Base-by-base conservation (phyloP, 345 rosid genomes). In the Combretum micranthum region DNA sequence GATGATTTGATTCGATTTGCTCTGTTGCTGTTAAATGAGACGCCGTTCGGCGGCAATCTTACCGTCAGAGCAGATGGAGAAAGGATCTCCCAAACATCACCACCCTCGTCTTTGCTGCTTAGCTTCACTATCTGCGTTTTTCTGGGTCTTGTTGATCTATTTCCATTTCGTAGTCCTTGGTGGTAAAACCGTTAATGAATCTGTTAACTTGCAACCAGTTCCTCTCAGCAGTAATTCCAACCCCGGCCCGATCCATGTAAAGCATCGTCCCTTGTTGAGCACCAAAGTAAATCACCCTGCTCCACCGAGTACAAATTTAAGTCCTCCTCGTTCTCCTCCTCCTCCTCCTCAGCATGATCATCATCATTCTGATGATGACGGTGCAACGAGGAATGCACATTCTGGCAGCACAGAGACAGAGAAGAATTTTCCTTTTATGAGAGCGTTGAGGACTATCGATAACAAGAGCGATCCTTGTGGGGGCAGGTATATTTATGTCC, bases 391-490 rank as follows among this genome's bases (percentile, higher is more conserved):
- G 13, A 48, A 37, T 51, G 11, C 48, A 39, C 16, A 42, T 20
- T 8, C 55, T 55, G 15, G 26, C 11, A 20, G 13, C 52, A 15
- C 54, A 8, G n/a, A 21, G 1, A 52, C 25, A 20, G 16, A 51
- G 44, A 32, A 52, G 43, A 58, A 32, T 52, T 64, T 64, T 62
- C 63, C 63, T 32, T 64, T 64, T 42, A 57, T 19, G 69, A 64
- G 63, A 42, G 69, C 69, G 0, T 58, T 64, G 43, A 58, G 61
- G 56, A 64, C 69, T 25, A 32, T 32, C 9, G 57, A 64, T 44
- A 64, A 65, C 69, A 65, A 65, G 57, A 58, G 64, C 25, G 64
- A 65, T 59, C 69, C 64, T 1, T 65, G 69, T 14, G 63, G 64
- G 7, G 69, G 69, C 3, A 59, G 69, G 52, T 65, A 65, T 53